These are phyloP conservation scores for Chlorella ohadii DNA, from an alignment of 139 green algal genomes.

Conservation along the genomic window DNA sequence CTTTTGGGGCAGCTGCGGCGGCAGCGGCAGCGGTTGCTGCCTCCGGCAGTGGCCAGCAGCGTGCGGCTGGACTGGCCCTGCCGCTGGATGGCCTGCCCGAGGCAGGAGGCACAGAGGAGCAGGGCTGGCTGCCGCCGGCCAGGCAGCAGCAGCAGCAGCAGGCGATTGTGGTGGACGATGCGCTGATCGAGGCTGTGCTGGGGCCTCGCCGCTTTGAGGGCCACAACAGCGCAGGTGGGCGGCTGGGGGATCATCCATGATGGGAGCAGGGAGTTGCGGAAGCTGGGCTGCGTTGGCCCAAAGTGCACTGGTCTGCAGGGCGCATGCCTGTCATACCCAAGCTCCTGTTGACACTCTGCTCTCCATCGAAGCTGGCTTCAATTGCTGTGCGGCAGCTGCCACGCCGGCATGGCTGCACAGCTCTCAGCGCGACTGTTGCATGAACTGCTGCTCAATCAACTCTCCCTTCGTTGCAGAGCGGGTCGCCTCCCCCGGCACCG, in stretches of 20 bases:
- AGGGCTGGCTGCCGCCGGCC: background rate
- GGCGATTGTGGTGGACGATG: slow-evolving; percentile 58
- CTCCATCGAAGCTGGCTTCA: too few species aligned
- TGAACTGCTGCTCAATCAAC: too few species aligned
- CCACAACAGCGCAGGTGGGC: slow-evolving; percentile 32
- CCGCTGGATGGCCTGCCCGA: background rate
- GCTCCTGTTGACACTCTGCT: too few species aligned
- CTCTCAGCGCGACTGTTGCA: too few species aligned
- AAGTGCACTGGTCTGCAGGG: too few species aligned
- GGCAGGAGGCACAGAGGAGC: background rate
- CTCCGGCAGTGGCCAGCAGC: background rate
- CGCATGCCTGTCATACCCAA: too few species aligned
- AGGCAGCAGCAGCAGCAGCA: background rate
- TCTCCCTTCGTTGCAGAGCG: too few species aligned
- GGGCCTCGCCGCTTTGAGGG: slow-evolving; percentile 62
- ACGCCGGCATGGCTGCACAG: too few species aligned
- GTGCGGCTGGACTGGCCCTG: background rate
- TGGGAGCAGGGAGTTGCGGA: too few species aligned
- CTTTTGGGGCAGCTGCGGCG: background rate
- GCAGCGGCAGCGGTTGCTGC: background rate
- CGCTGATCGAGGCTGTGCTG: slow-evolving; percentile 75
- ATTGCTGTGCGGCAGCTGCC: too few species aligned
- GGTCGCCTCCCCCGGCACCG: slow-evolving; percentile 74
- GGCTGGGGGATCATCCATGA: too few species aligned
- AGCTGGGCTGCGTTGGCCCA: too few species aligned